Evolutionary conservation across 192 early-diverging fungal genomes (phyloP).

Genomic region (Coemansia sp.): DNA sequence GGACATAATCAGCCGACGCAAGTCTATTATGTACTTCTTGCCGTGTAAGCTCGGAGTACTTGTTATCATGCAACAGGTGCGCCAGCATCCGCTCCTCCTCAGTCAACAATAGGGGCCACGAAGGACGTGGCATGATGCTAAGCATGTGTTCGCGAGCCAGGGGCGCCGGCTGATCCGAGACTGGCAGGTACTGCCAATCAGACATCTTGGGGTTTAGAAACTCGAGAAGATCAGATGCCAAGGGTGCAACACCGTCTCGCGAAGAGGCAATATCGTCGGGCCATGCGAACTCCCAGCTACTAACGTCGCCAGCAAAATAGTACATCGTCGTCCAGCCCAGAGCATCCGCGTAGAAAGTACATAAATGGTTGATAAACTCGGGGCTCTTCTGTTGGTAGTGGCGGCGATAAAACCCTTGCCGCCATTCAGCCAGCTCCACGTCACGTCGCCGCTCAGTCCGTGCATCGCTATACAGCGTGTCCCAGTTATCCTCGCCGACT

Average conservation of each 20-base stretch:
- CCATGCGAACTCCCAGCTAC: conserved; percentile 49
- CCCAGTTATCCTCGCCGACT: conserved; percentile 33
- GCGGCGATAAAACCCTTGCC: conserved; percentile 20
- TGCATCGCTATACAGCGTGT: conserved; percentile 28
- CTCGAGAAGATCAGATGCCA: conserved; percentile 34
- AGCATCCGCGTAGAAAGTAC: conserved; percentile 25
- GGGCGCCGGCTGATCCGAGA: conserved; percentile 21
- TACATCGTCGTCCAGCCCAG: conserved; percentile 43
- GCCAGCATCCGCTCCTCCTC: conserved; percentile 17
- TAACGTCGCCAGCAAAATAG: conserved; percentile 34
- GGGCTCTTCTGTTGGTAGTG: background rate
- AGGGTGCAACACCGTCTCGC: conserved; percentile 15
- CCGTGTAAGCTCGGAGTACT: conserved; percentile 16
- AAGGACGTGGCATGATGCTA: conserved; percentile 29
- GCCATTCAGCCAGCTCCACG: conserved; percentile 23
- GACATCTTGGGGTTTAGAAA: conserved; percentile 1
- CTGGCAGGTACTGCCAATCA: conserved; percentile 12
- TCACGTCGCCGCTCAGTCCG: conserved; percentile 23
- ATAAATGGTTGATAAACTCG: conserved; percentile 2
- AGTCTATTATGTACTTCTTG: conserved; percentile 17
- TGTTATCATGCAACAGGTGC: conserved; percentile 3
- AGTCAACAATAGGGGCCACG: conserved; percentile 18
- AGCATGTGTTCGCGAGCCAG: conserved; percentile 37
- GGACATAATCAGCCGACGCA: background rate
- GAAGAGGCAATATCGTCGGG: conserved; percentile 25